These are phyloP conservation scores for Pseudozyma hubeiensis DNA, from an alignment of 1,284 basidiomycete genomes.

Conservation along the genomic window DNA sequence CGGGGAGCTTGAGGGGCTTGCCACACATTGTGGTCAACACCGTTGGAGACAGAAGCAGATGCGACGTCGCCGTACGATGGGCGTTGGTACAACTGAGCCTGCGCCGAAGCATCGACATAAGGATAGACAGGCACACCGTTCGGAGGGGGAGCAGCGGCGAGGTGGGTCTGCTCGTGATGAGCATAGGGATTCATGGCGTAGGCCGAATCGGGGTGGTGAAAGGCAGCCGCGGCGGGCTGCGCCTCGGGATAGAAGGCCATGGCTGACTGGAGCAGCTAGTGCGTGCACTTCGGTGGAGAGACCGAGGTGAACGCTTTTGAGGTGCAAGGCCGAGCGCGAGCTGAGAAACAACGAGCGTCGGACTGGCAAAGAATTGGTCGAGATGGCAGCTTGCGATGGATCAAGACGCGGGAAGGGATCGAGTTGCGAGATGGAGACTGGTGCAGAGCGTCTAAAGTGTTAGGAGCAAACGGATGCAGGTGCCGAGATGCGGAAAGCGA, in stretches of 20 bases:
- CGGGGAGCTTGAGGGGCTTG: slow-evolving; percentile 50
- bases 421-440: neutral
- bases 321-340: slow-evolving; percentile 9
- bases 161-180: slow-evolving; percentile 18
- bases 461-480: neutral
- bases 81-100: slow-evolving; percentile 22
- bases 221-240: slow-evolving; percentile 16
- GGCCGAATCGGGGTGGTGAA: slow-evolving; percentile 16
- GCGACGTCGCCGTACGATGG: slow-evolving; percentile 20
- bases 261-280: slow-evolving; percentile 4
- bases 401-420: no score
- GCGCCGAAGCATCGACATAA: slow-evolving; percentile 15
- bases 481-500: neutral
- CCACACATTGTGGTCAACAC: slow-evolving; percentile 34
- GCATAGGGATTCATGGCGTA: slow-evolving; percentile 20
- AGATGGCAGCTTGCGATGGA: neutral
- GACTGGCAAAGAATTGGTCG: neutral
- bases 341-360: slow-evolving; percentile 7
- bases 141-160: slow-evolving; percentile 9
- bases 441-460: neutral
- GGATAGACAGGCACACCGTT: slow-evolving; percentile 12
- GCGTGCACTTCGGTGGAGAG: slow-evolving; percentile 18
- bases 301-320: slow-evolving; percentile 38
- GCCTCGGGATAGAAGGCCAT: slow-evolving; percentile 33
- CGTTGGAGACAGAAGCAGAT: slow-evolving; percentile 1